Evolutionary conservation across 306 rosid genomes (phyloP).

Genomic region (Cucurbita ficifolia): DNA sequence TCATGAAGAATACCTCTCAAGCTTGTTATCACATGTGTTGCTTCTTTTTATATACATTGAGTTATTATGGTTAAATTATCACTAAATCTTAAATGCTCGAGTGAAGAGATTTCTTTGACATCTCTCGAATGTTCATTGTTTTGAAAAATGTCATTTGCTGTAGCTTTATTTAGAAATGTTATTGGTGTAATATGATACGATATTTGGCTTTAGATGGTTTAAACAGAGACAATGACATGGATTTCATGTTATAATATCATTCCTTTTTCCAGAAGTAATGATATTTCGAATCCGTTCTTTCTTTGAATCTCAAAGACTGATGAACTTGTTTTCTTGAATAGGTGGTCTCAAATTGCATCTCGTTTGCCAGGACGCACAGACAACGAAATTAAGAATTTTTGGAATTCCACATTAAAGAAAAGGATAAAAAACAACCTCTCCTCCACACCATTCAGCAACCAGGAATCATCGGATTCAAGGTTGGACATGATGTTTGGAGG

Average conservation of each 20-base stretch:
- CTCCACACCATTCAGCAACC: constrained; percentile 44
- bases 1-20: neutral
- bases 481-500: constrained; percentile 19
- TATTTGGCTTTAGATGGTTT: neutral
- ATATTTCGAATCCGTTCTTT: neutral
- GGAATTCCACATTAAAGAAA: constrained; percentile 85
- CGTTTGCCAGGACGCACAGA: constrained; percentile 94
- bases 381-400: constrained; percentile 85
- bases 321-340: constrained; percentile 13
- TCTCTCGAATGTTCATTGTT: neutral
- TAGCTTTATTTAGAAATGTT: neutral
- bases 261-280: neutral
- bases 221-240: neutral
- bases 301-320: neutral
- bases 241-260: too few species aligned
- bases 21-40: neutral
- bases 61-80: neutral
- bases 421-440: constrained; percentile 30
- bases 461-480: constrained; percentile 24
- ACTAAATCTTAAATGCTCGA: neutral
- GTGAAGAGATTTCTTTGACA: neutral
- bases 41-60: neutral
- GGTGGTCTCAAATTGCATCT: constrained; percentile 98
- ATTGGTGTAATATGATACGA: neutral
- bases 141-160: neutral